These are phyloP conservation scores for Quercus engelmannii DNA, from an alignment of 306 rosid genomes.

Conservation along the genomic window DNA sequence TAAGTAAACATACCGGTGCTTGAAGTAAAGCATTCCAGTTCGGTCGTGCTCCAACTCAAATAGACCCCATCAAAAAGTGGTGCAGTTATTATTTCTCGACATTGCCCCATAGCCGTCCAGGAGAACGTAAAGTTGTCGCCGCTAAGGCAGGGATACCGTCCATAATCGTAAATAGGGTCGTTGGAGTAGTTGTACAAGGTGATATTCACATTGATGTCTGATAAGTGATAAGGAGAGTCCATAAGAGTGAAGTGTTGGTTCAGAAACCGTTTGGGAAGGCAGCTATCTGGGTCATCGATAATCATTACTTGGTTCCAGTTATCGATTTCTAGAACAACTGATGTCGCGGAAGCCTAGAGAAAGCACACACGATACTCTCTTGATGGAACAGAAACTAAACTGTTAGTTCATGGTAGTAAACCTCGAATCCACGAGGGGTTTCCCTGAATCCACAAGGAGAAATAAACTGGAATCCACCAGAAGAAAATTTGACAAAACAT, in stretches of 20 bases:
- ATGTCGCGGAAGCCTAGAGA: too few relatives aligned
- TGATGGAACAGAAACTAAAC: too few relatives aligned
- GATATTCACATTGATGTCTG: neutral
- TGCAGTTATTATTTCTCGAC: conserved; percentile 28
- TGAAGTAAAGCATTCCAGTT: conserved; percentile 23
- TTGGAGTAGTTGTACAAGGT: conserved; percentile 43
- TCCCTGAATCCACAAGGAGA: too few relatives aligned
- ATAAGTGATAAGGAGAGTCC: conserved; percentile 21
- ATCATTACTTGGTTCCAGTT: neutral
- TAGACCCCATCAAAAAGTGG: neutral
- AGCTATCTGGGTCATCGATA: conserved; percentile 26
- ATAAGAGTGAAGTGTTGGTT: neutral
- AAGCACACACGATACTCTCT: too few relatives aligned
- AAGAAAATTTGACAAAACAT: too few relatives aligned
- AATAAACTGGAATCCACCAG: too few relatives aligned
- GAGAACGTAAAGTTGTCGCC: neutral
- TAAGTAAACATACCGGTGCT: conserved; percentile 30
- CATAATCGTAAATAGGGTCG: neutral
- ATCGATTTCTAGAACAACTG: neutral
- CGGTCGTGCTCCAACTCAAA: conserved; percentile 47
- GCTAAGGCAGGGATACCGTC: conserved; percentile 26
- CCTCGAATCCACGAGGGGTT: too few relatives aligned
- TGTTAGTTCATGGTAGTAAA: too few relatives aligned
- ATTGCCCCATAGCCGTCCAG: neutral
- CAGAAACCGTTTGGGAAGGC: conserved; percentile 26